Evolutionary conservation across 345 rosid genomes (phyloP).

Genomic region (Ceriops zippeliana): DNA sequence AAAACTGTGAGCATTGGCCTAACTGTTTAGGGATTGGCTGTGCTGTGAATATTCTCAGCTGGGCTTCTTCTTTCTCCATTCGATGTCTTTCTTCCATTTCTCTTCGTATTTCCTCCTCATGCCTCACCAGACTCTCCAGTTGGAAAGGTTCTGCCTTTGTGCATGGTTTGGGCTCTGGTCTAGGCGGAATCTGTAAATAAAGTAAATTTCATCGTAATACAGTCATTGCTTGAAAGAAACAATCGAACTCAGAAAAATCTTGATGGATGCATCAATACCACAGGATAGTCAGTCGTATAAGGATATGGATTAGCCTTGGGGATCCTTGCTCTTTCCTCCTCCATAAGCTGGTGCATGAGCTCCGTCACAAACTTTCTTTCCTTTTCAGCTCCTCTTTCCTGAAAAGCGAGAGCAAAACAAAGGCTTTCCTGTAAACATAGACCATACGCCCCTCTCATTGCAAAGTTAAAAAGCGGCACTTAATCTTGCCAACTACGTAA

Average conservation of each 20-base stretch:
- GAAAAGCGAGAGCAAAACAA: conserved; percentile 9
- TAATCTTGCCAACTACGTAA: background rate
- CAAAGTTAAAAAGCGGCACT: no score
- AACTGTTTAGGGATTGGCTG: conserved; percentile 78
- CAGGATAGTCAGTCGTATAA: conserved; percentile 90
- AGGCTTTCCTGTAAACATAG: background rate
- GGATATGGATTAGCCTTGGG: conserved; percentile 92
- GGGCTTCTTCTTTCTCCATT: conserved; percentile 69
- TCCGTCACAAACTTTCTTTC: conserved; percentile 65
- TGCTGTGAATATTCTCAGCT: conserved; percentile 71
- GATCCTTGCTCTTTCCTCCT: conserved; percentile 70
- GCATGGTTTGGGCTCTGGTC: conserved; percentile 77
- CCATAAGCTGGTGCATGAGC: conserved; percentile 51
- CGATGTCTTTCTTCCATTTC: conserved; percentile 77
- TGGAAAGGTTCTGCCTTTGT: conserved; percentile 86
- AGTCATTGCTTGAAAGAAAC: background rate
- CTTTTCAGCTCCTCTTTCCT: conserved; percentile 95
- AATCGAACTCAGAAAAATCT: background rate
- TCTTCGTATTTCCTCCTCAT: conserved; percentile 79
- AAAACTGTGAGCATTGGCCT: conserved; percentile 12
- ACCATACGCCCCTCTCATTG: background rate
- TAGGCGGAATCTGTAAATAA: conserved; percentile 68
- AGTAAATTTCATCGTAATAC: background rate
- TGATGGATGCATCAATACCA: conserved; percentile 43
- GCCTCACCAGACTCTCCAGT: conserved; percentile 77